Evolutionary conservation across 2,329 filamentous ascomycete genomes (phyloP), one percentile per base, ranked within the genome.

Genomic region (Xenoacremonium recifei): DNA sequence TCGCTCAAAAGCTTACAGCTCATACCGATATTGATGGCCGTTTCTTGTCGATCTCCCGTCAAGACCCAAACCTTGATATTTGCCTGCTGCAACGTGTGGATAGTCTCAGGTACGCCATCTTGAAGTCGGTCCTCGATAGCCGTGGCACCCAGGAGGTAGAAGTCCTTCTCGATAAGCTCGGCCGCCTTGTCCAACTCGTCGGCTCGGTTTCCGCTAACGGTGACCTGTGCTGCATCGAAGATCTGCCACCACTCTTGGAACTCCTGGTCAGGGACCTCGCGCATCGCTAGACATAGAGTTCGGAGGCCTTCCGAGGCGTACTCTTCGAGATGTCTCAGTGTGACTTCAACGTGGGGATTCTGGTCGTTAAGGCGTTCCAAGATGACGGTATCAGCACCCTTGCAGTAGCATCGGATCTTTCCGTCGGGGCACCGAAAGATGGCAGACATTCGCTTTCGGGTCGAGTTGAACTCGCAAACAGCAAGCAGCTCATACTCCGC

Each of bases 11-110:
- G 79, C 70, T 97, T 97, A 71, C 93, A 99, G 64, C 90, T 96
- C 93, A 99, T 99, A 51, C 95, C 93, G 54, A 99, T 99, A 65
- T 99, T 99, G 78, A 99, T 99, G 42, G 93, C 93, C 20, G 93
- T 99, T 68, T 99, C 93, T 68, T 99, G 95, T 58, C 93, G 82
- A 72, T 99, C 93, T 57, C 93, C 93, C 29, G 93, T 99, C 65
- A 99, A 69, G 16, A 99, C 93, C 93, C 93, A 99, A 41, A 99
- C 85, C 69, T 99, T 99, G 75, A 99, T 97, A 39, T 91, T 92
- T 18, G 95, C 93, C 51, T 91, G 88, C 66, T 99, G 95, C 20
- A 99, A 75, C 0, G 93, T 99, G 64, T 96, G 90, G 44, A 99
- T 99, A 0, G 93, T 99, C 65, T 99, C 93, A 2, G 93, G 93